Base-by-base conservation (phyloP, 106 monocot genomes). In the Acanthochlamys bracteata region DNA sequence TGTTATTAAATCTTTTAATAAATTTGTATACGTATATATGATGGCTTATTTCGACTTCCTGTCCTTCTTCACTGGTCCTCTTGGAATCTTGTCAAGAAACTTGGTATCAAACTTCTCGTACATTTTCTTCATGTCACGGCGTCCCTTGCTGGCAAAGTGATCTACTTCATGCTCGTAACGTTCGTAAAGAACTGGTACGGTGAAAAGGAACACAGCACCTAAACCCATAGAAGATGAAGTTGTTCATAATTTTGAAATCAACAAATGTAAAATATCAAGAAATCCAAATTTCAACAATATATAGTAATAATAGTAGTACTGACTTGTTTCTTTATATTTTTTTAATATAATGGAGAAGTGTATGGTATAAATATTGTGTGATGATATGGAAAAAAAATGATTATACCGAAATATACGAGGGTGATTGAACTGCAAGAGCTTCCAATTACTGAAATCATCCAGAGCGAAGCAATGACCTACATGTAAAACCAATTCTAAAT, bases 381-480 rank as follows among this genome's bases (percentile, higher is more conserved):
- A 72, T 19, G 6, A 33, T 33, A 33, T 33, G 1, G 33, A 33
- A 33, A 33, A 33, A 16, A 57, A 42, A 53, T 68, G 41, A 12
- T 42, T 56, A 53, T 75, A 88, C 88, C 74, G 14, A 83, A 67
- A 26, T 83, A 88, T 52, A 88, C 22, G 25, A 88, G 78, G 41
- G 43, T 70, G 23, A 80, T 54, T 0, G 78, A 53, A 58, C 63
- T 78, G 63, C 77, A 80, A 25, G 21, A 68, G 51, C 73, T 88
- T 57, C 88, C 88, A 22, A 88, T 56, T 11, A 75, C 73, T 59
- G 88, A 77, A 41, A 88, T n/a, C 8, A 81, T 73, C 80, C 80
- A 88, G 0, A 88, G 75, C 55, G 66, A 77, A 64, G 20, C 54
- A 26, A 88, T 71, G 41, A 69, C 64, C 88, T 88, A 51, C 6